These are phyloP conservation scores for Dactylella cylindrospora DNA, from an alignment of 2,329 filamentous ascomycete genomes.

Conservation along the genomic window DNA sequence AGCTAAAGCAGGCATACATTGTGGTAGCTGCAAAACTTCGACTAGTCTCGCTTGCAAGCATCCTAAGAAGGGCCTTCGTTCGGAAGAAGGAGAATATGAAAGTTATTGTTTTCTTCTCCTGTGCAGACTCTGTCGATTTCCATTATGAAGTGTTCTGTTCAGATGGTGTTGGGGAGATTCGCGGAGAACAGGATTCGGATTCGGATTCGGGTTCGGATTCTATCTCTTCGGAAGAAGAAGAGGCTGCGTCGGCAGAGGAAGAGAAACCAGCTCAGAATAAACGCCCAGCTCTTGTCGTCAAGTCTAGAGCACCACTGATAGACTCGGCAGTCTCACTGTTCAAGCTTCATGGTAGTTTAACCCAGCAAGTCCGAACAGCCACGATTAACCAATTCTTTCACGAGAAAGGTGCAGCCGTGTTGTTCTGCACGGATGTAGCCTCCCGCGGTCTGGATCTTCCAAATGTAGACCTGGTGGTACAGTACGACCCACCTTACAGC, in stretches of 20 bases:
- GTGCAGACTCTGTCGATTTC: conserved; percentile 94
- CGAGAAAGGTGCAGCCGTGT: conserved; percentile 72
- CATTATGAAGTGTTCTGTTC: conserved; percentile 84
- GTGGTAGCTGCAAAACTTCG: conserved; percentile 86
- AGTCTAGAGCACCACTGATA: conserved; percentile 63
- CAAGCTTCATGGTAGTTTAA: conserved; percentile 86
- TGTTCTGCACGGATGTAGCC: conserved; percentile 93
- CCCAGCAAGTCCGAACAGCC: conserved; percentile 81
- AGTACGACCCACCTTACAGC: conserved; percentile 94
- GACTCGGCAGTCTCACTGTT: conserved; percentile 75
- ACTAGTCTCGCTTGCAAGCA: conserved; percentile 79
- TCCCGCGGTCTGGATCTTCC: conserved; percentile 94
- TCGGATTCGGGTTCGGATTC: conserved; percentile 36
- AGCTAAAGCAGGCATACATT: conserved; percentile 88
- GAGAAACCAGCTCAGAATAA: conserved; percentile 54
- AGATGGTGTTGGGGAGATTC: not conserved
- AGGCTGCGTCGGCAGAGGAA: conserved; percentile 47
- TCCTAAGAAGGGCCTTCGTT: conserved; percentile 83
- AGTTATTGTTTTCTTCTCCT: conserved; percentile 93
- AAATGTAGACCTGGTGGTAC: conserved; percentile 89
- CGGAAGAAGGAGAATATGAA: conserved; percentile 92
- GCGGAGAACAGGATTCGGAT: conserved; percentile 50
- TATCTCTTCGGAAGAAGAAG: conserved; percentile 47
- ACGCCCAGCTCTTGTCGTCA: conserved; percentile 7
- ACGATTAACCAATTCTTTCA: conserved; percentile 79